phyloP scores from a whole-genome alignment of 2,329 filamentous ascomycete species.

The Penicillium carneum region DNA sequence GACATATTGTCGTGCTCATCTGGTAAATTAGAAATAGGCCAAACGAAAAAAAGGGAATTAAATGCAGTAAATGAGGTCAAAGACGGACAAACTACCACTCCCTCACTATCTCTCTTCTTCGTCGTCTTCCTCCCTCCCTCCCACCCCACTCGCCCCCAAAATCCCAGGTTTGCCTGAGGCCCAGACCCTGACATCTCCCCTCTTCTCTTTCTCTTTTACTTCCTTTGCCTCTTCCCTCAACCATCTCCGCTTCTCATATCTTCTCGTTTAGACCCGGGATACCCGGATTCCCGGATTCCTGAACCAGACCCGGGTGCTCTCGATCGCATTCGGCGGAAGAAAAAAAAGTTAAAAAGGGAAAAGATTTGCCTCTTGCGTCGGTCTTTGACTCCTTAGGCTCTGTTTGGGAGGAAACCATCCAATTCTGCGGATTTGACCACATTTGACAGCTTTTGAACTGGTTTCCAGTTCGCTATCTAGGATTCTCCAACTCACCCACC shows the following conservation, averaged over 20 bases:
- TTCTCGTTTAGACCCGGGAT: not conserved
- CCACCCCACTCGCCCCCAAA: conserved; percentile 18
- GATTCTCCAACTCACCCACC: conserved; percentile 17
- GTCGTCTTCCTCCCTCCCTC: too few species aligned
- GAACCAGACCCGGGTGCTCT: conserved; percentile 14
- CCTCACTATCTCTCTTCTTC: not conserved
- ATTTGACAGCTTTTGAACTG: not conserved
- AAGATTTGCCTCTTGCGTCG: conserved; percentile 44
- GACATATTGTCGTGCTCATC: not conserved
- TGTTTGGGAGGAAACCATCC: not conserved
- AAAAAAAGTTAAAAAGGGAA: conserved; percentile 35
- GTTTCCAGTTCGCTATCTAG: conserved; percentile 4
- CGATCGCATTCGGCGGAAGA: conserved; percentile 31
- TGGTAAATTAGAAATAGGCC: not conserved
- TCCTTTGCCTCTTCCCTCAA: conserved; percentile 5
- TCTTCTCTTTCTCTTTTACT: conserved; percentile 21
- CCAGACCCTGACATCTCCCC: conserved; percentile 27
- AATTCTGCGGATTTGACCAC: not conserved
- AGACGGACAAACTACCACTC: too few species aligned
- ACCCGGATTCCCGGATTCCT: conserved; percentile 7
- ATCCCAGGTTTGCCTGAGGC: conserved; percentile 31
- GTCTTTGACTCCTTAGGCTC: conserved; percentile 23
- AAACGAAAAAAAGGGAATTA: not conserved
- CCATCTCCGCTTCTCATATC: conserved; percentile 5
- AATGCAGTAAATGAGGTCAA: not conserved